Conservation (phyloP, 441 rosid species). For the Brassica balearica region DNA sequence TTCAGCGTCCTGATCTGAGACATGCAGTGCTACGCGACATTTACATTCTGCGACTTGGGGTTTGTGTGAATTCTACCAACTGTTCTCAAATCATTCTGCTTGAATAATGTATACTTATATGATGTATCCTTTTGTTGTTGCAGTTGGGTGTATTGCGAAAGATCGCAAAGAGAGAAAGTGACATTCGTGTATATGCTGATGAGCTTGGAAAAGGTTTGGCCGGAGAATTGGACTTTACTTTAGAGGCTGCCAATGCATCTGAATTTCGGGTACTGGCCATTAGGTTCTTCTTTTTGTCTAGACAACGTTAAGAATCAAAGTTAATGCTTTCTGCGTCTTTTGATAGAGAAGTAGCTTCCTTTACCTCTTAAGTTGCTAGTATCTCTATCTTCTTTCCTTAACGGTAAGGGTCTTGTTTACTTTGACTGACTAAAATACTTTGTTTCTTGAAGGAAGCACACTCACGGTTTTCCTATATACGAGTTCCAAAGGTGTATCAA, state of each 20-base stretch:
- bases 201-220: slow-evolving; percentile 97
- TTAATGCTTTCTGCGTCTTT: slow-evolving; percentile 12
- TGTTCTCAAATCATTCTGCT: slow-evolving; percentile 14
- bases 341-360: slow-evolving; percentile 22
- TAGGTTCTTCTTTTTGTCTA: slow-evolving; percentile 17
- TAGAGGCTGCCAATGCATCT: slow-evolving; percentile 91
- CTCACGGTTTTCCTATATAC: slow-evolving; percentile 65
- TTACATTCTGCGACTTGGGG: slow-evolving; percentile 93
- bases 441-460: slow-evolving; percentile 75
- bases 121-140: slow-evolving; percentile 40
- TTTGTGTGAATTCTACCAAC: slow-evolving; percentile 47
- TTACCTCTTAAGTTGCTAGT: slow-evolving; percentile 14
- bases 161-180: slow-evolving; percentile 87
- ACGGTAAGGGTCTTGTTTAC: slow-evolving; percentile 33
- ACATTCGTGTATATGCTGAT: slow-evolving; percentile 94
- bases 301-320: slow-evolving; percentile 9
- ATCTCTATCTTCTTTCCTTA: slow-evolving; percentile 9
- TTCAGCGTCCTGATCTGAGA: slow-evolving; percentile 91
- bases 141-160: slow-evolving; percentile 92
- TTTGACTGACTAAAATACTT: slow-evolving; percentile 38
- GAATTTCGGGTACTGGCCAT: slow-evolving; percentile 68
- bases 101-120: slow-evolving; percentile 35
- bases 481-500: slow-evolving; percentile 71
- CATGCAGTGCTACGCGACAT: slow-evolving; percentile 90
- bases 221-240: slow-evolving; percentile 87